Evolutionary conservation across 2,329 filamentous ascomycete species (phyloP), one percentile per base, ranked within the genome.

Genomic region (Oidium heveae): DNA sequence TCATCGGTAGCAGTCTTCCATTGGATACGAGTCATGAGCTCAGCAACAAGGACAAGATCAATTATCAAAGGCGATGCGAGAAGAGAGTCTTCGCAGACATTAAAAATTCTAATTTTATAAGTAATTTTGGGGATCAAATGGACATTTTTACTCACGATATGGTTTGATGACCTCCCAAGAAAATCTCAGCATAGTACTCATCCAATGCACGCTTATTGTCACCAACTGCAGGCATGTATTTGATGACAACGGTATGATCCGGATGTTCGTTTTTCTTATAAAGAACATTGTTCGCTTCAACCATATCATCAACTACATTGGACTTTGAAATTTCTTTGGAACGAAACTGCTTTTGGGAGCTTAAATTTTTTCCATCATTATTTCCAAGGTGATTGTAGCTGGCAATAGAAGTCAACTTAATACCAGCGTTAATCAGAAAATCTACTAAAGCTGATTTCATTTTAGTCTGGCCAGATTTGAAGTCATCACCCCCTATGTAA

Each of bases 291-390:
- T 98, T 98, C 65, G 91, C 89, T 65, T 86, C 88, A 57, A 98
- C 91, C 91, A 98, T 98, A 73, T 98, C 91, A 67, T 98, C 91
- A 55, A 98, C 91, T 13, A 98, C 91, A 67, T 95, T 98, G 64
- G 86, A 94, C 76, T 98, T 98, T 71, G 86, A 94, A 62, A 98
- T 98, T 72, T 98, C 91, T 79, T 98, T 98, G 71, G 87, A 94
- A 64, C 91, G 88, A 80, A 98, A 98, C 71, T 96, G 91, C 74
- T 83, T 86, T 69, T 95, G 88, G 46, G 88, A 94, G 72, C 85
- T 94, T 63, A 98, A 71, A 74, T 98, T 98, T 80, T 88, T 95
- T 73, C 91, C 91, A 67, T 98, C 89, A 67, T 98, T 98, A 79
- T 98, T 98, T 65, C 91, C 91, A 55, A 98, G 81, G 69, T 98